Conservation (phyloP, 176 grass and related monocot species). For the Typha latifolia region DNA sequence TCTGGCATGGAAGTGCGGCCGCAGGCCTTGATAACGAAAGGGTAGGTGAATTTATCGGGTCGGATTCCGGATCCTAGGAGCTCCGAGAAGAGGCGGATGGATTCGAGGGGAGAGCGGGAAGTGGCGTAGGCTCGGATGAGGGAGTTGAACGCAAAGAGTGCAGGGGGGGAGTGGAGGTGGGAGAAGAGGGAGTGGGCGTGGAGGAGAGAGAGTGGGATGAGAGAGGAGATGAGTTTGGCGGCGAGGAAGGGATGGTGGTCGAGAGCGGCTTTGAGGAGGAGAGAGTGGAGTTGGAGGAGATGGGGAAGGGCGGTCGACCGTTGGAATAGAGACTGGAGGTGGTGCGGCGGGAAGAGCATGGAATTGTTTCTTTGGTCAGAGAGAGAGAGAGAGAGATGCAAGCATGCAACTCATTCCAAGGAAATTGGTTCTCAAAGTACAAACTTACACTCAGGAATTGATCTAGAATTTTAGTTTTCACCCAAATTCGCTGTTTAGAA, state of each 20-base stretch:
- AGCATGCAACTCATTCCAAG: too few species aligned
- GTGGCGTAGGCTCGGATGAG: conserved; percentile 16
- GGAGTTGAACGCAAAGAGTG: conserved; percentile 11
- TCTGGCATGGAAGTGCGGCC: conserved; percentile 3
- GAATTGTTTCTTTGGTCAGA: background rate
- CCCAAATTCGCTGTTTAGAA: too few species aligned
- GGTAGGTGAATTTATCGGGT: conserved; percentile 14
- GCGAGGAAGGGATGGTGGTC: conserved; percentile 9
- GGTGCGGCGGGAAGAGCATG: conserved; percentile 14
- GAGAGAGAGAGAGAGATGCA: background rate
- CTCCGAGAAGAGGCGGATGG: conserved; percentile 13
- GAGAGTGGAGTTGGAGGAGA: conserved; percentile 23
- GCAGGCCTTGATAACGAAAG: conserved; percentile 24
- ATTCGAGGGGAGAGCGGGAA: conserved; percentile 9
- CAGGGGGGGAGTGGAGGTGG: conserved; percentile 1
- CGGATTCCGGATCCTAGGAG: background rate
- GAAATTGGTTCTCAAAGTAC: too few species aligned
- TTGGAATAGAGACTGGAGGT: conserved; percentile 5
- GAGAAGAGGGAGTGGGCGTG: conserved; percentile 1
- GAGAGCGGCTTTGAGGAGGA: conserved; percentile 23
- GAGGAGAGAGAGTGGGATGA: conserved; percentile 6
- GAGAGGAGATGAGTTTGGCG: conserved; percentile 8
- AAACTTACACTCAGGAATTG: too few species aligned
- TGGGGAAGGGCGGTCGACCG: conserved; percentile 7
- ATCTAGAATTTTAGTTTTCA: too few species aligned